phyloP scores from a whole-genome alignment of 1,139 yeast genomes.

The Hanseniaspora sp. region DNA sequence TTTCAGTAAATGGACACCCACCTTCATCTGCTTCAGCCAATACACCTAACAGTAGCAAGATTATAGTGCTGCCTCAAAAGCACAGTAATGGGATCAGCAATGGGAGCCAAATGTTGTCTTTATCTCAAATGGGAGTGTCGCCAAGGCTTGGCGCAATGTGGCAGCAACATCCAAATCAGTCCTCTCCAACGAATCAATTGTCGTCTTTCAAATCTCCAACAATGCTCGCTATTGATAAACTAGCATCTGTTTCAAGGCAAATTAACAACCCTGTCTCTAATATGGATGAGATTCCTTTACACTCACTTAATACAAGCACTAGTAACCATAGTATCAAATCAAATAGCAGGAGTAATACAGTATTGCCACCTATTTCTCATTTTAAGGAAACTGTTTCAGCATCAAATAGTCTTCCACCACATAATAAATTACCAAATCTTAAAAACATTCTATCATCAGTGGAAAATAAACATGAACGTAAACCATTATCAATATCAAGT shows the following conservation, averaged over 20 bases:
- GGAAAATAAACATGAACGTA: background rate
- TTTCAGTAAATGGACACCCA: background rate
- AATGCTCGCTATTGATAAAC: constrained; percentile 14
- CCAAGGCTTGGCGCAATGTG: constrained; percentile 10
- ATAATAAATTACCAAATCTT: constrained; percentile 7
- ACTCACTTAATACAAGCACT: background rate
- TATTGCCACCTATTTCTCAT: constrained; percentile 3
- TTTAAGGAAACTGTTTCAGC: background rate
- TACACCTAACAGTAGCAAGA: background rate
- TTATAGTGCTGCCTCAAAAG: background rate
- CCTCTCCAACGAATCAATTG: background rate
- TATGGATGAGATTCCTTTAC: background rate
- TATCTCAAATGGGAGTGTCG: background rate
- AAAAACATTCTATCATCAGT: background rate
- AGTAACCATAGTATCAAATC: background rate
- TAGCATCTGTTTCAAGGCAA: constrained; percentile 14
- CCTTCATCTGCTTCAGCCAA: background rate
- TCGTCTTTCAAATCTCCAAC: constrained; percentile 8
- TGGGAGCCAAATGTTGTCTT: background rate
- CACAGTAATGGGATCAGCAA: background rate
- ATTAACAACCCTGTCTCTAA: background rate
- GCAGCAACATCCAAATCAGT: background rate
- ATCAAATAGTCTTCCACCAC: background rate
- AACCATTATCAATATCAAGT: constrained; percentile 2
- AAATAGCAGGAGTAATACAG: background rate